These are phyloP conservation scores for Fistulinella cinereoalba DNA, from an alignment of 1,284 basidiomycete genomes.

Conservation along the genomic window DNA sequence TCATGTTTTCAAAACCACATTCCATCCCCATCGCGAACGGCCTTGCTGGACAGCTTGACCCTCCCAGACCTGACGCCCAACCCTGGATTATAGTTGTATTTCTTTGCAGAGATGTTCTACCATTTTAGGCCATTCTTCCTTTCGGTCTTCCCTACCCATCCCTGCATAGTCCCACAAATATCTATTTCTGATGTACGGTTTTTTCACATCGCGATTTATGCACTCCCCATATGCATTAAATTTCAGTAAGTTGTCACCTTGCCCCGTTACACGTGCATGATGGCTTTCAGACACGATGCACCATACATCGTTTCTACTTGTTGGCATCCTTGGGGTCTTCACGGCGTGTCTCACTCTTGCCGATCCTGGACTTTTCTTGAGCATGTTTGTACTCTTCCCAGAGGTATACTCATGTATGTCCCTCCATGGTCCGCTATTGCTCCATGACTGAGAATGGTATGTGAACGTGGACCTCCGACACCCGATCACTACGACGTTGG, in stretches of 20 bases:
- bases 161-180: too few species aligned
- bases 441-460: not conserved
- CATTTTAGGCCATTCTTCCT: conserved; percentile 96
- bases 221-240: conserved; percentile 83
- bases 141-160: conserved; percentile 86
- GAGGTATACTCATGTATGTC: conserved; percentile 79
- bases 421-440: not conserved
- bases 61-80: conserved; percentile 91
- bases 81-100: conserved; percentile 97
- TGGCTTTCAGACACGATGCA: conserved; percentile 67
- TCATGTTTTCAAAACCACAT: conserved; percentile 30
- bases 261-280: not conserved
- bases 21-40: conserved; percentile 1
- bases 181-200: not conserved
- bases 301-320: conserved; percentile 73
- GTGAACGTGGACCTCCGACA: conserved; percentile 71
- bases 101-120: conserved; percentile 99
- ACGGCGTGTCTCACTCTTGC: conserved; percentile 92
- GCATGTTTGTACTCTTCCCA: conserved; percentile 79
- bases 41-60: conserved; percentile 45
- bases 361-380: conserved; percentile 84
- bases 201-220: conserved; percentile 79
- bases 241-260: conserved; percentile 58
- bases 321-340: conserved; percentile 81
- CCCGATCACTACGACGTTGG: conserved; percentile 81